Conservation (phyloP, 2,329 filamentous ascomycete species). For the Aspergillus ruber region DNA sequence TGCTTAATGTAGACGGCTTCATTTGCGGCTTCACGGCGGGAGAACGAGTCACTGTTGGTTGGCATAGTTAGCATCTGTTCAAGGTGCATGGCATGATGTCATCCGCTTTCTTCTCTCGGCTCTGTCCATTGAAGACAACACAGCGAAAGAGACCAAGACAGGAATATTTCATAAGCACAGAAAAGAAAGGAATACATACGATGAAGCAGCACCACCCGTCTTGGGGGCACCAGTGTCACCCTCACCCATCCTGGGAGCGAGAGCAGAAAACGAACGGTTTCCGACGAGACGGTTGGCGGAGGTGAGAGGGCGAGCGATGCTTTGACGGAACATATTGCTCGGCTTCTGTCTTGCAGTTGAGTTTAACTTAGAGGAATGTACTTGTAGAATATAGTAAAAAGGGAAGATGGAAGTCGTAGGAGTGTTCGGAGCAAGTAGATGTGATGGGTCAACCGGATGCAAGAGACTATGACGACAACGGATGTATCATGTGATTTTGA, state of each 20-base stretch:
- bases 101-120: constrained; percentile 4
- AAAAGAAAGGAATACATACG: constrained; percentile 25
- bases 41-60: constrained; percentile 72
- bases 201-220: constrained; percentile 26
- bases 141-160: not conserved
- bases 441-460: not conserved
- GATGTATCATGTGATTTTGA: not conserved
- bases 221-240: constrained; percentile 59
- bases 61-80: constrained; percentile 7
- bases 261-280: constrained; percentile 57
- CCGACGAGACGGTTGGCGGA: constrained; percentile 47
- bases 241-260: constrained; percentile 57
- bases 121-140: too few relatives aligned
- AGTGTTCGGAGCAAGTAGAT: not conserved
- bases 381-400: too few relatives aligned
- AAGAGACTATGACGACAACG: constrained; percentile 3
- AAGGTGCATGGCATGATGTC: constrained; percentile 9
- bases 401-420: not conserved
- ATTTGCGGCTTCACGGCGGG: constrained; percentile 77
- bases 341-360: not conserved
- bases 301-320: constrained; percentile 51
- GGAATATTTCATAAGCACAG: not conserved
- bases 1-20: constrained; percentile 80
- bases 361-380: not conserved
- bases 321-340: constrained; percentile 61